A percentile compares a stretch with the other conserved stretches of the same genome.
Conservation (phyloP, 352 stramenopile genomes). For the Phytophthora sansomeana region DNA sequence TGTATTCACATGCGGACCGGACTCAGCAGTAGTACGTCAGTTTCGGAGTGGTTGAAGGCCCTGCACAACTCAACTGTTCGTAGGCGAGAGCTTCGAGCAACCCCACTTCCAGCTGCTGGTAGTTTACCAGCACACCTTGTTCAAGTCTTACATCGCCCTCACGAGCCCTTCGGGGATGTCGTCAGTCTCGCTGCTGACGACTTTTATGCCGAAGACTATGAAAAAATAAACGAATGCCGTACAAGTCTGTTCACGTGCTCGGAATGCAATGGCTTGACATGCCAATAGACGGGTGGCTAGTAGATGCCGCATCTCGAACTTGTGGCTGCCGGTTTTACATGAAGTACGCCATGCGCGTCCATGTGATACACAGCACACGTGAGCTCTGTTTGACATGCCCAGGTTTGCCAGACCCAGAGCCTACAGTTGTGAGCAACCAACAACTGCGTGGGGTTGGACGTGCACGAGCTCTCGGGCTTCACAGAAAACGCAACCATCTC, state of each 20-base stretch:
- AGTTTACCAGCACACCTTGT: too few relatives aligned
- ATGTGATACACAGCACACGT: too few relatives aligned
- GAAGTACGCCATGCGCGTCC: too few relatives aligned
- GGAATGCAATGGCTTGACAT: background rate
- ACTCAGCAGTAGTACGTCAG: background rate
- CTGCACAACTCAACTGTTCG: background rate
- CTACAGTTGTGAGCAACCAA: too few relatives aligned
- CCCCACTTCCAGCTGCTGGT: background rate
- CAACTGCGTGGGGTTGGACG: too few relatives aligned
- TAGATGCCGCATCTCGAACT: background rate
- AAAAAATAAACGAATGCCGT: background rate
- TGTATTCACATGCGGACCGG: background rate
- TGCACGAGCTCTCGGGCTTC: too few relatives aligned
- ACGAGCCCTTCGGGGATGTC: background rate
- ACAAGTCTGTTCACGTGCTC: slow-evolving; percentile 1
- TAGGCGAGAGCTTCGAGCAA: background rate
- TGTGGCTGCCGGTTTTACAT: too few relatives aligned
- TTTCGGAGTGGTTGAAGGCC: background rate
- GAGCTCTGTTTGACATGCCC: too few relatives aligned
- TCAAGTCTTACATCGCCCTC: background rate
- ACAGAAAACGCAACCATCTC: too few relatives aligned
- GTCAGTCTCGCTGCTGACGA: background rate
- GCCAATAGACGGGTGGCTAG: background rate
- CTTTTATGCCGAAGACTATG: background rate
- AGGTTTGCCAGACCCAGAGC: too few relatives aligned